These are phyloP conservation scores for Pittosporum tobira DNA, from an alignment of 129 eudicot species.

Conservation along the genomic window DNA sequence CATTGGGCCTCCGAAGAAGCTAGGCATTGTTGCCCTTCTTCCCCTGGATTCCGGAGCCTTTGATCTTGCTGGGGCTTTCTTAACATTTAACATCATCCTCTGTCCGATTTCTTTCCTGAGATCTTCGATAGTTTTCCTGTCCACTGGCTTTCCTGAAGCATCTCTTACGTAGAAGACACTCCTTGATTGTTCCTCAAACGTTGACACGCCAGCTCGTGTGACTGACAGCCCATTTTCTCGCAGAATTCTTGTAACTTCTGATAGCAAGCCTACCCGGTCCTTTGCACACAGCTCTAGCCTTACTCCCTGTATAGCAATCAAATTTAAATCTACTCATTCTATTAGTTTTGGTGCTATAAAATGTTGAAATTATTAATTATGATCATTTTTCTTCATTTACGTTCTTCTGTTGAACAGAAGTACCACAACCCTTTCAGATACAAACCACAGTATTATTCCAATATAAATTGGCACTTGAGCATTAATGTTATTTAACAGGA, in stretches of 20 bases:
- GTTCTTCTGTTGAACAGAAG: no score
- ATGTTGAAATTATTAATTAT: no score
- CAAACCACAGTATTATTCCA: no score
- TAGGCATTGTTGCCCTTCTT: constrained; percentile 53
- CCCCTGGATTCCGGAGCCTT: constrained; percentile 46
- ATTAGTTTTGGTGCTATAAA: neutral
- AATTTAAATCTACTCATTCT: neutral
- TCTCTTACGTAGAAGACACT: constrained; percentile 73
- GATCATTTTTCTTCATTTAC: no score
- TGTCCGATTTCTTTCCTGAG: constrained; percentile 79
- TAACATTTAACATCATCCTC: constrained; percentile 71
- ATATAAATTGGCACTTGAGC: no score
- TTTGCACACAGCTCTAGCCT: constrained; percentile 83
- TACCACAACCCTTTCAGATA: no score
- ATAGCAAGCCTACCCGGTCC: constrained; percentile 82
- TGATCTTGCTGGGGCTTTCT: constrained; percentile 36
- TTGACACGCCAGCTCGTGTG: constrained; percentile 77
- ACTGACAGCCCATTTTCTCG: constrained; percentile 77
- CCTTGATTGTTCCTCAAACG: constrained; percentile 65
- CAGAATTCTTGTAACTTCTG: constrained; percentile 76
- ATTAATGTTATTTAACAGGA: no score
- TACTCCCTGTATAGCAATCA: constrained; percentile 45
- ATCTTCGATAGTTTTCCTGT: constrained; percentile 58
- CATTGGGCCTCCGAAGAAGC: constrained; percentile 58
- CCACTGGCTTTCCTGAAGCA: constrained; percentile 78